A percentile compares a stretch with the other conserved stretches of the same genome.
Evolutionary conservation across 192 early-diverging fungal genomes (phyloP).

Genomic region (Coemansia sp.): DNA sequence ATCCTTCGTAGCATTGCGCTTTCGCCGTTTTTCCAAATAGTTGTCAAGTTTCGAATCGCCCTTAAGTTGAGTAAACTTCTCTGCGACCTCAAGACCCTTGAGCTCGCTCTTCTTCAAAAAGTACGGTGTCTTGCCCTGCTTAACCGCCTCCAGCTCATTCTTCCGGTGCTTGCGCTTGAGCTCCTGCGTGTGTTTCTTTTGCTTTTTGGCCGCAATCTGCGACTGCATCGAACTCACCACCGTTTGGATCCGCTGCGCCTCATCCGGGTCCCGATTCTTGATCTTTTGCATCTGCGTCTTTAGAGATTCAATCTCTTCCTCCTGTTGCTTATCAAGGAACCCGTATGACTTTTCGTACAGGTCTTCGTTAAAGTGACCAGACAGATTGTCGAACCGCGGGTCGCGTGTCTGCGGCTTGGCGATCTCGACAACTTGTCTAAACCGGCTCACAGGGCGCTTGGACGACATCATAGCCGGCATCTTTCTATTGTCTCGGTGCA

Average conservation of each 20-base stretch:
- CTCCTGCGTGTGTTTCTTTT: constrained; percentile 60
- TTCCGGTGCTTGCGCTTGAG: constrained; percentile 81
- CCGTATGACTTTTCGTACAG: constrained; percentile 91
- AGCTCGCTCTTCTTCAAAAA: constrained; percentile 87
- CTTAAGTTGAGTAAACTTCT: constrained; percentile 80
- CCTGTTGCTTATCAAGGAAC: constrained; percentile 83
- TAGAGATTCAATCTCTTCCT: constrained; percentile 75
- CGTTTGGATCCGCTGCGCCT: constrained; percentile 64
- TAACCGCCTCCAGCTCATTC: constrained; percentile 77
- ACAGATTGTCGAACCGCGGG: constrained; percentile 90
- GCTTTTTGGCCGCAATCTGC: constrained; percentile 47
- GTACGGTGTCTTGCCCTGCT: constrained; percentile 93
- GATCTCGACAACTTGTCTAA: constrained; percentile 51
- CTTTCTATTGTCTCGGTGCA: constrained; percentile 26
- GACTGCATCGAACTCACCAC: constrained; percentile 68
- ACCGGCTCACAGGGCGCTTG: constrained; percentile 53
- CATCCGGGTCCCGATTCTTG: constrained; percentile 60
- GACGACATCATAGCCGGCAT: constrained; percentile 45
- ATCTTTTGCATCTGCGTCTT: constrained; percentile 67
- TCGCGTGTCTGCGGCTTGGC: constrained; percentile 64
- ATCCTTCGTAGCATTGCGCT: constrained; percentile 91
- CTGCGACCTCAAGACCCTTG: constrained; percentile 81
- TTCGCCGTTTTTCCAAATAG: constrained; percentile 90
- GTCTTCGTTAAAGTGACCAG: constrained; percentile 90
- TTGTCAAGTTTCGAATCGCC: constrained; percentile 79